phyloP scores from a whole-genome alignment of 2,329 filamentous ascomycete genomes.

The Aschersonia sp. region DNA sequence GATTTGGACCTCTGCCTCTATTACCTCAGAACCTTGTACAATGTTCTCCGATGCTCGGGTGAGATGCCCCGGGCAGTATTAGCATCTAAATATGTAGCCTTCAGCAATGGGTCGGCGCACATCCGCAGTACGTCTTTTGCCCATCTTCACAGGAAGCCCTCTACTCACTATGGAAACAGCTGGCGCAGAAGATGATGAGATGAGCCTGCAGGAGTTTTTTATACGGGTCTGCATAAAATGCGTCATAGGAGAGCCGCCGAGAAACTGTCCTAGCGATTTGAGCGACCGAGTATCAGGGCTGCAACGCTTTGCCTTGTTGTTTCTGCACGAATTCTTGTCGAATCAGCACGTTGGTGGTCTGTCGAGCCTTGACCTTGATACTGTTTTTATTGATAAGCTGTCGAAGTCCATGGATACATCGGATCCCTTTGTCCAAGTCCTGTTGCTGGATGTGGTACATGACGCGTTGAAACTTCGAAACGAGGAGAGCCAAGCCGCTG shows the following conservation, averaged over 20 bases:
- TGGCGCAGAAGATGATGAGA: conserved; percentile 34
- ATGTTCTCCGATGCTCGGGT: conserved; percentile 52
- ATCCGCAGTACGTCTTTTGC: conserved; percentile 36
- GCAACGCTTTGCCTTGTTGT: conserved; percentile 54
- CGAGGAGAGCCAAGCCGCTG: conserved; percentile 26
- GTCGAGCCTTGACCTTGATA: conserved; percentile 52
- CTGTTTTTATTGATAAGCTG: conserved; percentile 54
- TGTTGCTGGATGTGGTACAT: conserved; percentile 66
- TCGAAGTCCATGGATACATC: conserved; percentile 41
- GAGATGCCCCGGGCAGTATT: conserved; percentile 58
- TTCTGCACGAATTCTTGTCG: conserved; percentile 55
- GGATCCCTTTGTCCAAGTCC: conserved; percentile 59
- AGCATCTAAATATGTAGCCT: conserved; percentile 37
- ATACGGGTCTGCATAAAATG: conserved; percentile 51
- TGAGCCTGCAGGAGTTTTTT: conserved; percentile 54
- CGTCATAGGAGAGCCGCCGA: conserved; percentile 21
- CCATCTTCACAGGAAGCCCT: neutral
- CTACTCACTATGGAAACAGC: conserved; percentile 17
- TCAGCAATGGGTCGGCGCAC: conserved; percentile 14
- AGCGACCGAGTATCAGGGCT: conserved; percentile 44
- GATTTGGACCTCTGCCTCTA: conserved; percentile 68
- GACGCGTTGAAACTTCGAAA: conserved; percentile 55
- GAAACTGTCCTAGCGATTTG: conserved; percentile 11
- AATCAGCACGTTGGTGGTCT: conserved; percentile 46
- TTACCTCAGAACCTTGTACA: conserved; percentile 59